Evolutionary conservation across 352 stramenopile species (phyloP), one percentile per base, ranked within the genome.

Genomic region (Globisporangium recalcitrans): DNA sequence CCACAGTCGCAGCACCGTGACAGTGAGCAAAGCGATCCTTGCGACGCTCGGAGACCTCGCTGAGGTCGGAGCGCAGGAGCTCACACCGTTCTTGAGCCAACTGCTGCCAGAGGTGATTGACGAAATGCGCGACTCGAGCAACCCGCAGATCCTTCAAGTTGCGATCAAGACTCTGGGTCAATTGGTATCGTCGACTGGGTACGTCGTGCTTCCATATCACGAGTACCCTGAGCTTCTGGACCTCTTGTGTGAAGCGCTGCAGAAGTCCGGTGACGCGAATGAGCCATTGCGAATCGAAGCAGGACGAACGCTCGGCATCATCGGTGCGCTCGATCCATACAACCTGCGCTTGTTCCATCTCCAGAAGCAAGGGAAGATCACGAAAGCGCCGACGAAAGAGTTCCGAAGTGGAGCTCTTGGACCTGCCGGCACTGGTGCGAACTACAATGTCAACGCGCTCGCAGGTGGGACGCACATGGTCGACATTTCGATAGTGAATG

Each of bases 101-200:
- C 57, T 95, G 34, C 63, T 95, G n/a, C 87, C 87, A 1, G 87
- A 95, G 66, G 80, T 95, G 58, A 93, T 95, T 62, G 80, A 90
- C 42, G 82, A 93, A 65, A 91, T 95, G 70, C 78, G 79, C 7
- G 84, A 95, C 60, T 88, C 82, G 9, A 93, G 79, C 52, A 95
- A 93, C 57, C 81, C 85, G 16, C 84, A 91, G 60, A 93, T 94
- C 26, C 71, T 94, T 7, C 80, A 93, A 49, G 85, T 95, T 3
- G 85, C 85, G 38, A 91, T 95, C 55, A 91, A 91, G 69, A 94
- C 83, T 1, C 71, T 95, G 2, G 87, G 85, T 1, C 85, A 93
- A 55, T 67, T 95, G 8, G 80, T 95, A 19, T 89, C 81, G 11
- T 90, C 81, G 13, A 95, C 87, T 16, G 85, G 87, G 36, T 91